Evolutionary conservation across 495 filamentous ascomycete genomes (phyloP), one percentile per base, ranked within the genome.

Genomic region (Penicillium lagena): DNA sequence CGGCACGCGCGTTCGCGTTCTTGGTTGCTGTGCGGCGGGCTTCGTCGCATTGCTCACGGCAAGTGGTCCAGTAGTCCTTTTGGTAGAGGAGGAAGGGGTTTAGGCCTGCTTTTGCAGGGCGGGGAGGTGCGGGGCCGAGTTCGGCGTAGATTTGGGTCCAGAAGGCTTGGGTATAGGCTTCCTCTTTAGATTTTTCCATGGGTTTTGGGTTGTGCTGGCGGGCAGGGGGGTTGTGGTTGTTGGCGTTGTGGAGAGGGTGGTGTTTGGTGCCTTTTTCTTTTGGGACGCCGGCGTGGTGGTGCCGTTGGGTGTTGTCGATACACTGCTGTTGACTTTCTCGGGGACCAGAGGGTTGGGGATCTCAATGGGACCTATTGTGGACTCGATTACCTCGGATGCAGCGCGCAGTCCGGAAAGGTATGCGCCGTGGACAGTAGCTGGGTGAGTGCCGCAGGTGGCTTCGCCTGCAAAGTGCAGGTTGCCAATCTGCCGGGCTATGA

Each of bases 391-490:
- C 46, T 97, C 89, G 12, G 86, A 78, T 3, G 94, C 93, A 4
- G 86, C 91, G 12, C 91, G 82, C 4, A 96, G 73, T 8, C 93
- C 93, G 7, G 90, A 94, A 14, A 99, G 79, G 61, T 96, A 99
- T 7, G 93, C 93, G 7, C 93, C 93, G 52, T 99, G 93, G 1
- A 97, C 93, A 6, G 93, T 97, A 27, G 93, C 93, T 8, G 93
- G 93, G 62, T 99, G 90, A 2, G 89, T 94, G 37, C 87, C 89
- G 61, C 85, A 95, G 4, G 93, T 96, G 33, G 93, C 91, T 67
- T 99, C 93, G 17, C 93, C 93, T 4, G 94, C 93, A 66, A 99
- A 99, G 70, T 91, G 90, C 12, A 99, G 70, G 46, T 93, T 95
- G 32, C 87, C 89, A 37, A 95, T 70, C 2, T 82, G 68, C 50